Base-by-base conservation (phyloP, 139 green algal genomes). In the Klebsormidium nitens region DNA sequence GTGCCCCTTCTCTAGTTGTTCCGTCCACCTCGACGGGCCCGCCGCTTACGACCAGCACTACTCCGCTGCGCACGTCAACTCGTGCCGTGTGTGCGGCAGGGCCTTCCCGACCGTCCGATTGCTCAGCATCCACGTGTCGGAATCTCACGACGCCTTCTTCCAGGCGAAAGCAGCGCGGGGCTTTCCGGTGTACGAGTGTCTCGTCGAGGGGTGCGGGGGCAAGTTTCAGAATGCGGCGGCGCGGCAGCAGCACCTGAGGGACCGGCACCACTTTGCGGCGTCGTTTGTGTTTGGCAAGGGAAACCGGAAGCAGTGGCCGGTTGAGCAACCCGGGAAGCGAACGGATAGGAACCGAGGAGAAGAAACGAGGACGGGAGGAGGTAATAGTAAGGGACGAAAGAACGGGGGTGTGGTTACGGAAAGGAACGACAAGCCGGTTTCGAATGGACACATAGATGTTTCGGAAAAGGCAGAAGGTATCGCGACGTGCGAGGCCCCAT, bases 141-240 rank as follows among this genome's bases (percentile, higher is more conserved):
- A 72, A 34, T n/a, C 46, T 23, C 64, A 72, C 38, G 64, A 72
- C 6, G 32, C 64, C 31, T 72, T 68, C 64, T 72, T 72, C 34
- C 49, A 67, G 48, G 66, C 66, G 14, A 73, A 67, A 31, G 66
- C 37, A 14, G 66, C 66, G 3, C 50, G 66, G 11, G 66, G 66
- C 2, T 6, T 32, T 6, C 14, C 36, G 17, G 36, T 73, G 66
- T 73, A 73, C 49, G 49, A 73, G 66, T 73, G 66, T 31, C 49
- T 73, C 23, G 66, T 73, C 23, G 66, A 73, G 26, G 42, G 28
- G 5, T 73, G 66, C 66, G 17, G 14, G 1, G 14, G 19, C 19
- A 28, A 29, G 23, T 73, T 73, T 67, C n/a, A 26, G 26, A 47
- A 48, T 0, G 66, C 52, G 26, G 50, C 49, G 14, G 66, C 55